A percentile compares a stretch with the other conserved stretches of the same genome.
These are phyloP conservation scores for Cutaneotrichosporon sp. DNA, from an alignment of 1,284 basidiomycete genomes.

Conservation along the genomic window DNA sequence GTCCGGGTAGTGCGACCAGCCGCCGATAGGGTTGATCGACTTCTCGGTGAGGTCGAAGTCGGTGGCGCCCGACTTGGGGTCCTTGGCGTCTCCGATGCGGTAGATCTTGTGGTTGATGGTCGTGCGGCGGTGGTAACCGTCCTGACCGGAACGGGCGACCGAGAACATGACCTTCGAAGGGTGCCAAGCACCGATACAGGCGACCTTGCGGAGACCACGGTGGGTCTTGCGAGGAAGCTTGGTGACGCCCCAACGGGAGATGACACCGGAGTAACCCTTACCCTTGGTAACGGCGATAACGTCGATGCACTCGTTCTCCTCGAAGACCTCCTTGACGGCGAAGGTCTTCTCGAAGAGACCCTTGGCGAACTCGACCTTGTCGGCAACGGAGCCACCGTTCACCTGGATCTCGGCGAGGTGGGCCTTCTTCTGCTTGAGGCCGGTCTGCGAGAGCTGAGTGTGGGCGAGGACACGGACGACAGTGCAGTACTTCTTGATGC, in stretches of 20 bases:
- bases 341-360: conserved; percentile 96
- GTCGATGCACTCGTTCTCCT: conserved; percentile 96
- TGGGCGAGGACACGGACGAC: conserved; percentile 99
- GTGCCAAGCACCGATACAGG: conserved; percentile 99
- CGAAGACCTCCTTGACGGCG: conserved; percentile 80
- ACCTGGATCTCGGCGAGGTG: conserved; percentile 99
- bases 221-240: conserved; percentile 96
- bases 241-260: conserved; percentile 98
- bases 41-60: conserved; percentile 92
- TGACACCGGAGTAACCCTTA: conserved; percentile 98
- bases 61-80: conserved; percentile 83
- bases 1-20: conserved; percentile 96
- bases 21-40: conserved; percentile 95
- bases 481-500: conserved; percentile 99
- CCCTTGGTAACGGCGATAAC: conserved; percentile 98
- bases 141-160: conserved; percentile 99
- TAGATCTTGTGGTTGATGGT: conserved; percentile 82
- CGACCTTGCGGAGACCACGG: conserved; percentile 99
- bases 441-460: conserved; percentile 98
- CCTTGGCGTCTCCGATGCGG: conserved; percentile 79
- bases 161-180: conserved; percentile 99
- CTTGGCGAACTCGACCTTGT: conserved; percentile 97
- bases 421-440: conserved; percentile 98
- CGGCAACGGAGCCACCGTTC: conserved; percentile 92
- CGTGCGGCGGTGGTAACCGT: conserved; percentile 98